These are phyloP conservation scores for Truncatella angustata DNA, from an alignment of 2,329 filamentous ascomycete genomes.

Conservation along the genomic window DNA sequence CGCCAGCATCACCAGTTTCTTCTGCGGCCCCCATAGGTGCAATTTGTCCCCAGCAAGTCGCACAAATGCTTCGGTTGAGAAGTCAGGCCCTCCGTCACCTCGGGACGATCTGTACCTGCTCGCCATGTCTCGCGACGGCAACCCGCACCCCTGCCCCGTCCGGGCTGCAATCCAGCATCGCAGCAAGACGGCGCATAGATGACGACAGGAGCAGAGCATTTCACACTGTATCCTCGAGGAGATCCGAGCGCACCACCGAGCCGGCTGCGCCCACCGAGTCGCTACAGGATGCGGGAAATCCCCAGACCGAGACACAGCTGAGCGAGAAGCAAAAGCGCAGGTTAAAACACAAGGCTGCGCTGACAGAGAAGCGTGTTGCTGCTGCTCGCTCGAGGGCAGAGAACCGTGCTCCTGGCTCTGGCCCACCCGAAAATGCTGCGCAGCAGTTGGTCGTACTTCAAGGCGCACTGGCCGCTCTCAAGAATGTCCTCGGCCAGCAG, in stretches of 20 bases:
- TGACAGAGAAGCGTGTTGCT: constrained; percentile 17
- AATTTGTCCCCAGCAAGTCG: constrained; percentile 9
- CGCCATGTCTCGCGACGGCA: constrained; percentile 24
- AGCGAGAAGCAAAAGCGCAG: too few species aligned
- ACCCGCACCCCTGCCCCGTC: constrained; percentile 1
- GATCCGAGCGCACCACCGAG: too few species aligned
- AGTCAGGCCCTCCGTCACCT: constrained; percentile 24
- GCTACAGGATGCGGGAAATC: too few species aligned
- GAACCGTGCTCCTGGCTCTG: constrained; percentile 11
- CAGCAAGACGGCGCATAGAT: not conserved
- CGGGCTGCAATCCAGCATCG: not conserved
- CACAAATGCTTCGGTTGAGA: constrained; percentile 33
- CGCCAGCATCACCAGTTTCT: not conserved
- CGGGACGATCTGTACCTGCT: constrained; percentile 25
- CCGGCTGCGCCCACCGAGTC: too few species aligned
- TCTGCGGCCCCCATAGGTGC: not conserved
- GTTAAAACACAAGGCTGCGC: not conserved
- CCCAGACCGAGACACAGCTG: too few species aligned
- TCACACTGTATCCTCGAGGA: too few species aligned
- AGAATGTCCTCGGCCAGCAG: constrained; percentile 34
- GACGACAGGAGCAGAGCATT: too few species aligned
- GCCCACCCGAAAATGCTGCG: constrained; percentile 14
- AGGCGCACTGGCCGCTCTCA: constrained; percentile 35
- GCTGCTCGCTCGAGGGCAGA: constrained; percentile 3
- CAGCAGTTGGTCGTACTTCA: constrained; percentile 32